Percentiles rank a stretch among this genome's conserved stretches.
phyloP scores from a whole-genome alignment of 2,329 filamentous ascomycete genomes.

The Phyllosticta citriasiana region DNA sequence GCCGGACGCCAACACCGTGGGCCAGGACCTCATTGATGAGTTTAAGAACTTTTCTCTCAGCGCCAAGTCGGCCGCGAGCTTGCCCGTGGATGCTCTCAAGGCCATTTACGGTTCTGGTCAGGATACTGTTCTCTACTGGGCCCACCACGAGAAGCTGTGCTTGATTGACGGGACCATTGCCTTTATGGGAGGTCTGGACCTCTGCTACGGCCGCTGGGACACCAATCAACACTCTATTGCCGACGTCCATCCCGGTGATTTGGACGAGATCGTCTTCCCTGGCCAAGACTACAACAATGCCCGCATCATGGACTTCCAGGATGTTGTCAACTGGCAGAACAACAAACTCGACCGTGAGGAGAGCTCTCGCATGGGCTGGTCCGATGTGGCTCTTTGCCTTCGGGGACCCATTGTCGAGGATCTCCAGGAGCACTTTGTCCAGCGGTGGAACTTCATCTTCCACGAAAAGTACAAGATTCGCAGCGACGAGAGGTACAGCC shows the following conservation, averaged over 20 bases:
- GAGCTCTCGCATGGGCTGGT: conserved; percentile 86
- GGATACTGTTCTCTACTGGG: conserved; percentile 80
- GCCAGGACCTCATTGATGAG: conserved; percentile 45
- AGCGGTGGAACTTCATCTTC: conserved; percentile 89
- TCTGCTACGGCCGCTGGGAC: conserved; percentile 82
- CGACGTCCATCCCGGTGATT: conserved; percentile 68
- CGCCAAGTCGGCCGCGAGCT: conserved; percentile 48
- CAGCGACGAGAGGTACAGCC: conserved; percentile 40
- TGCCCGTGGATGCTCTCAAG: conserved; percentile 64
- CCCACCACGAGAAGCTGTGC: conserved; percentile 86
- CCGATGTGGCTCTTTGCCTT: conserved; percentile 70
- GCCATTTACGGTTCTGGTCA: conserved; percentile 73
- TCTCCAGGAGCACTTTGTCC: conserved; percentile 66
- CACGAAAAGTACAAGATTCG: conserved; percentile 65
- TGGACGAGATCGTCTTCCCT: conserved; percentile 69
- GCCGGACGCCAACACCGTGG: conserved; percentile 59
- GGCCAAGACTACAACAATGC: conserved; percentile 94
- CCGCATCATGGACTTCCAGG: conserved; percentile 67
- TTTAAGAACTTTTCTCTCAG: conserved; percentile 48
- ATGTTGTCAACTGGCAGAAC: conserved; percentile 67
- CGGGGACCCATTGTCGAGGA: conserved; percentile 66
- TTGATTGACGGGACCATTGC: conserved; percentile 67
- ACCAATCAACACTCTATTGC: conserved; percentile 79
- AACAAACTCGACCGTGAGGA: conserved; percentile 77
- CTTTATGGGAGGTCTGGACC: conserved; percentile 86